These are phyloP conservation scores for Diospyros kaki DNA, from an alignment of 148 eudicot species.

Conservation along the genomic window DNA sequence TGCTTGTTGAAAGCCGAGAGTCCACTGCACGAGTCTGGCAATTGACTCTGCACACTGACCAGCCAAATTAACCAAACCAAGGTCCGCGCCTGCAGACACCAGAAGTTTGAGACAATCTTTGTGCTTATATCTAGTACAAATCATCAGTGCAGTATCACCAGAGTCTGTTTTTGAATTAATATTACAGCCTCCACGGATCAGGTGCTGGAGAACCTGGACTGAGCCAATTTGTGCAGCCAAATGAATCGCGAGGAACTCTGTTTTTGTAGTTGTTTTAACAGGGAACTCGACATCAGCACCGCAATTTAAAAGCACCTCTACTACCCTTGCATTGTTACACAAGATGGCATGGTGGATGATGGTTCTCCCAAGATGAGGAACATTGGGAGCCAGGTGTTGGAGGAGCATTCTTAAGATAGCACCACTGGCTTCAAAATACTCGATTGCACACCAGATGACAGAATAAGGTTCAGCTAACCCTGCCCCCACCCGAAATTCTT, in stretches of 20 bases:
- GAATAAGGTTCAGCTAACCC: constrained; percentile 65
- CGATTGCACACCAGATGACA: constrained; percentile 66
- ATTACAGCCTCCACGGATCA: constrained; percentile 47
- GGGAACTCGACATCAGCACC: constrained; percentile 50
- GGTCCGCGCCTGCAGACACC: constrained; percentile 56
- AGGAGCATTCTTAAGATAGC: constrained; percentile 47
- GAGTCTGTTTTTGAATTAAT: constrained; percentile 38
- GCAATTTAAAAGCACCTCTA: constrained; percentile 36
- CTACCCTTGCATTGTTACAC: constrained; percentile 45
- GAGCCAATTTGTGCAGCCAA: constrained; percentile 50
- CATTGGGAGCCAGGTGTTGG: constrained; percentile 40
- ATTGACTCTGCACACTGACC: constrained; percentile 35
- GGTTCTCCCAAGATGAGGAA: constrained; percentile 60
- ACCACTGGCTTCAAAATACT: constrained; percentile 66
- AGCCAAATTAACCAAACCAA: constrained; percentile 40
- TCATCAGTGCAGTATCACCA: constrained; percentile 60
- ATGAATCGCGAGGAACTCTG: constrained; percentile 43
- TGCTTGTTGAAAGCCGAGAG: constrained; percentile 47
- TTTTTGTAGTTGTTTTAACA: constrained; percentile 26
- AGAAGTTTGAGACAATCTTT: constrained; percentile 55
- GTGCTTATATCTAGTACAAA: constrained; percentile 44
- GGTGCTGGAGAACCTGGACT: constrained; percentile 25
- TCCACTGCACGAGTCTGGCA: constrained; percentile 48
- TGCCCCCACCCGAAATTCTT: constrained; percentile 68
- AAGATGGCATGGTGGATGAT: constrained; percentile 61